Evolutionary conservation across 129 eudicot species (phyloP).

Genomic region (Tagetes erecta): DNA sequence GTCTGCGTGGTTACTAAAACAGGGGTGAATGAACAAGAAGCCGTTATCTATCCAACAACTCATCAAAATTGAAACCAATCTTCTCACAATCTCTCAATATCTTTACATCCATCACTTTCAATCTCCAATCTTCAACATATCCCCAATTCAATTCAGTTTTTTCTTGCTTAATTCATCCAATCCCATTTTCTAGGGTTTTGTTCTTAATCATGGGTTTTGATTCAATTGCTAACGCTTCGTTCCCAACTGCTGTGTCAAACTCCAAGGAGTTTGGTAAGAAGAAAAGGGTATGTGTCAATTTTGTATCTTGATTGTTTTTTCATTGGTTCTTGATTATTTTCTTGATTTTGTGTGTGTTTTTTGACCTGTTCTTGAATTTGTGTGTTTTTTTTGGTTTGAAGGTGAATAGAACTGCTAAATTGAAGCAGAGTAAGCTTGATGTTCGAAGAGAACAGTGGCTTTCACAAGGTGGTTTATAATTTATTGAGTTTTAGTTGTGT

Average conservation of each 20-base stretch:
- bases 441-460: constrained; percentile 94
- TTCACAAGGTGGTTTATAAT: constrained; percentile 54
- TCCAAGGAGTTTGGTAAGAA: constrained; percentile 78
- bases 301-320: neutral
- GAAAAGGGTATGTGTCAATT: constrained; percentile 52
- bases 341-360: neutral
- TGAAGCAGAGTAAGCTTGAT: constrained; percentile 86
- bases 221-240: constrained; percentile 63
- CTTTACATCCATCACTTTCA: constrained; percentile 3
- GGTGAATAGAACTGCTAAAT: constrained; percentile 75
- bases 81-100: constrained; percentile 14
- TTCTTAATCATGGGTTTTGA: constrained; percentile 57
- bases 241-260: constrained; percentile 56
- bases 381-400: constrained; percentile 22
- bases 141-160: neutral
- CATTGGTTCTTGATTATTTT: neutral
- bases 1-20: constrained; percentile 42
- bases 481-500: too few species aligned
- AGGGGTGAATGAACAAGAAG: constrained; percentile 40
- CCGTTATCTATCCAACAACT: constrained; percentile 34
- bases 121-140: constrained; percentile 1
- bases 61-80: constrained; percentile 50
- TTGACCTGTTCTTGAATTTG: constrained; percentile 4
- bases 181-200: constrained; percentile 41
- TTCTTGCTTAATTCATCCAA: neutral